Evolutionary conservation across 1,284 basidiomycete genomes (phyloP), one percentile per base, ranked within the genome.

Genomic region (Polyporus tsugae): DNA sequence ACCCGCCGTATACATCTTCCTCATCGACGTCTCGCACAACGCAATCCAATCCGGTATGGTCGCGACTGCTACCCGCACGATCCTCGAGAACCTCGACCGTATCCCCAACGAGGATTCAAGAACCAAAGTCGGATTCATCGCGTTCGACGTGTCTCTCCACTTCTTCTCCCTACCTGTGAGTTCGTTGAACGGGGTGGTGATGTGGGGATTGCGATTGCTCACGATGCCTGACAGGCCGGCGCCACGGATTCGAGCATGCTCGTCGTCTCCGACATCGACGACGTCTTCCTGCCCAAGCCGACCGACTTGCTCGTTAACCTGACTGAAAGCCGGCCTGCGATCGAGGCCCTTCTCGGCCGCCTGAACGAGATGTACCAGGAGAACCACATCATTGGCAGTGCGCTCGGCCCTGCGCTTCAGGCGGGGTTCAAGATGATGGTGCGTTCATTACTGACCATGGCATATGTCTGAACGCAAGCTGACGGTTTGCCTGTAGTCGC

Each of bases 281-380:
- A 99, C 75, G 95, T 99, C 69, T 99, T 99, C 87, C 84, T 99
- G 33, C 98, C 98, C 22, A 97, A 98, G 82, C 97, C 98, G 1
- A 95, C 91, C 66, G 97, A 99, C 79, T 85, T 99, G 29, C 91
- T 99, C 35, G 92, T 99, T 76, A 99, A 99, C 84, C 84, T 99
- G 71, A 88, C 90, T 25, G 98, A 99, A 82, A 88, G 92, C 33
- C 89, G 95, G 53, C 85, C 90, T 0, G 91, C 93, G 2, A 82
- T 99, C 62, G 97, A 99, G 79, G 83, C 86, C 33, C 87, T 99
- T 38, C 88, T 99, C 2, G 89, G 90, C 52, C 85, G 93, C 67
- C 85, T 99, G 65, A 93, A 91, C 74, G 96, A 97, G 73, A 99
- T 99, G 97, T 99, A 98, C 89, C 91, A 94, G 79, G 96, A 98